Percentiles rank a stretch among this genome's conserved stretches.
Conservation (phyloP, 495 filamentous ascomycete genomes). For the Saxophila tyrrhenica region DNA sequence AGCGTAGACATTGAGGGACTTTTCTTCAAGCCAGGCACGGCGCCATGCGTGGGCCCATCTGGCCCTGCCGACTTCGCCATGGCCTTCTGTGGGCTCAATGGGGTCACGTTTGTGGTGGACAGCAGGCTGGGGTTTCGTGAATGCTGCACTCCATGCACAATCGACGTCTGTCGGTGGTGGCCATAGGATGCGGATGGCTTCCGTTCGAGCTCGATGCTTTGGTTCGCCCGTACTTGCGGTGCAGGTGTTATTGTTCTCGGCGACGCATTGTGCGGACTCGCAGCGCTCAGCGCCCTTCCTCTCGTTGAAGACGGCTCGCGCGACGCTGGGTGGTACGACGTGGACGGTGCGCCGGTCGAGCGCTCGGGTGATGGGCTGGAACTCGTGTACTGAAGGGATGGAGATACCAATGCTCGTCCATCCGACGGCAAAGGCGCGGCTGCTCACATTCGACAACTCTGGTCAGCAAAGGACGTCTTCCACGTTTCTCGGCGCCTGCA, state of each 20-base stretch:
- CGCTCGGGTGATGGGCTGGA: constrained; percentile 15
- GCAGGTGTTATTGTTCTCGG: constrained; percentile 25
- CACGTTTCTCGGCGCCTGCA: no score
- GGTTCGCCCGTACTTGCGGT: constrained; percentile 17
- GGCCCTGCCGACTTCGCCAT: constrained; percentile 3
- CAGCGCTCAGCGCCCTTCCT: constrained; percentile 27
- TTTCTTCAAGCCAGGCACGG: constrained; percentile 10
- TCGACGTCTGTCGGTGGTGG: constrained; percentile 87
- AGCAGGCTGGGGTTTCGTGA: constrained; percentile 74
- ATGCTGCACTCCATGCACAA: constrained; percentile 88
- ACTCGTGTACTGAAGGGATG: constrained; percentile 4
- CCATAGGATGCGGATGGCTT: constrained; percentile 61
- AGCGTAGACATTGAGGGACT: constrained; percentile 17
- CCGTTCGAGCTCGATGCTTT: constrained; percentile 47
- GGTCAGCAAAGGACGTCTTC: constrained; percentile 10
- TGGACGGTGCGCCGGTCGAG: constrained; percentile 7
- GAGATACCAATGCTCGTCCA: background rate
- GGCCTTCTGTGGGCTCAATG: constrained; percentile 53
- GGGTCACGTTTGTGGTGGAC: constrained; percentile 56
- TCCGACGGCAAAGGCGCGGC: constrained; percentile 12
- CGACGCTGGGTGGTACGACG: constrained; percentile 7
- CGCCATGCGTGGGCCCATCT: background rate
- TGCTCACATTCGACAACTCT: constrained; percentile 9
- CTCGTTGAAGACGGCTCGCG: constrained; percentile 26
- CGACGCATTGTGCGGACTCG: constrained; percentile 20